Conservation (phyloP, 1,139 yeast genomes). For the Yamadazyma kanchanaburiensis region DNA sequence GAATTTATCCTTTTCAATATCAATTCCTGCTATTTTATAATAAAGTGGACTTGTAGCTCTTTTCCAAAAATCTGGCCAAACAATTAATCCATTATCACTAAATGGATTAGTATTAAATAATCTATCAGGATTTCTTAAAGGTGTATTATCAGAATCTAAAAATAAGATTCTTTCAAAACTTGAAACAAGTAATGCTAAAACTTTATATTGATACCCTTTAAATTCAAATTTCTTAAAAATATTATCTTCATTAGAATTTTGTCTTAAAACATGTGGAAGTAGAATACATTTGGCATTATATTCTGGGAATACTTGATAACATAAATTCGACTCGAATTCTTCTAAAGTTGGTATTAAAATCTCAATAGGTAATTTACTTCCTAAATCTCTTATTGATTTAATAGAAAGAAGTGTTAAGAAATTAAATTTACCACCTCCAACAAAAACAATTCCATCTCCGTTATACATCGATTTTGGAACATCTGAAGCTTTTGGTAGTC, state of each 20-base stretch:
- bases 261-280: slow-evolving; percentile 33
- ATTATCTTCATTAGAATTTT: slow-evolving; percentile 25
- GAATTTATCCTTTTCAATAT: slow-evolving; percentile 21
- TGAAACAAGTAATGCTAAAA: slow-evolving; percentile 68
- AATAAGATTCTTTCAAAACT: slow-evolving; percentile 75
- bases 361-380: slow-evolving; percentile 71
- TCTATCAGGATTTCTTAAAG: slow-evolving; percentile 53
- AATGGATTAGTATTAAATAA: slow-evolving; percentile 31
- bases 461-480: slow-evolving; percentile 45
- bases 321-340: slow-evolving; percentile 68
- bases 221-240: slow-evolving; percentile 14
- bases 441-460: slow-evolving; percentile 76
- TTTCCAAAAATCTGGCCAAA: slow-evolving; percentile 50
- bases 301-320: slow-evolving; percentile 62
- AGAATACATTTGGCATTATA: slow-evolving; percentile 62
- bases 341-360: slow-evolving; percentile 66
- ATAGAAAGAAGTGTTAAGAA: slow-evolving; percentile 69
- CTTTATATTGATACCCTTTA: slow-evolving; percentile 77
- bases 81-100: slow-evolving; percentile 31
- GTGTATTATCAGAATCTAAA: slow-evolving; percentile 75
- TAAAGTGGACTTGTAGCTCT: slow-evolving; percentile 43
- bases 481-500: slow-evolving; percentile 35
- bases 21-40: slow-evolving; percentile 35
- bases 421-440: slow-evolving; percentile 55
- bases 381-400: slow-evolving; percentile 58